These are phyloP conservation scores for Rosa persica DNA, from an alignment of 306 rosid genomes.

Conservation along the genomic window DNA sequence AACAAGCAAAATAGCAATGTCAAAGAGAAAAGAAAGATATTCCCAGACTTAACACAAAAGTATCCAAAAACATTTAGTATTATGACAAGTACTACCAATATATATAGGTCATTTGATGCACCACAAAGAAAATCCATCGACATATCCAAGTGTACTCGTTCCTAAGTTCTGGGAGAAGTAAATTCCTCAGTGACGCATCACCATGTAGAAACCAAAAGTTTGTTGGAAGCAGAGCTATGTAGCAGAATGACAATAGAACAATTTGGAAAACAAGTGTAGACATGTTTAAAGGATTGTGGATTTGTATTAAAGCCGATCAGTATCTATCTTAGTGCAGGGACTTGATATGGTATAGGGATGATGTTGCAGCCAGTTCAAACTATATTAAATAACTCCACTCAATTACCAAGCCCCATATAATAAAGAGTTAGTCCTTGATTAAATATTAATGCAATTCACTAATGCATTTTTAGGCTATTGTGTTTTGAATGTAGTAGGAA, in stretches of 20 bases:
- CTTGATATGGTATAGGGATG: background rate
- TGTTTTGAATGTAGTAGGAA: too few relatives aligned
- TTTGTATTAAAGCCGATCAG: background rate
- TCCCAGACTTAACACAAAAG: background rate
- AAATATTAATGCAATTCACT: too few relatives aligned
- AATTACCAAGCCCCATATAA: too few relatives aligned
- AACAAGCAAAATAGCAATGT: background rate
- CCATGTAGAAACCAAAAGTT: background rate
- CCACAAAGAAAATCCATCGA: background rate
- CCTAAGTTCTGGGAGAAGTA: background rate
- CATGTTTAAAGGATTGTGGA: background rate
- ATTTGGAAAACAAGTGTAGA: background rate
- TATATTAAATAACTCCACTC: too few relatives aligned
- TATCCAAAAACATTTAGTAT: background rate
- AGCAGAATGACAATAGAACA: background rate
- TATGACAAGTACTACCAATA: background rate
- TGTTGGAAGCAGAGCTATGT: background rate
- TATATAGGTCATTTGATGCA: background rate
- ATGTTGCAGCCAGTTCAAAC: too few relatives aligned
- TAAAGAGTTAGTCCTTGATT: too few relatives aligned
- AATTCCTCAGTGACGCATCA: background rate
- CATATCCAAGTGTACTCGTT: background rate
- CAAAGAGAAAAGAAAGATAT: conserved; percentile 2
- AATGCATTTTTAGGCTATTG: too few relatives aligned
- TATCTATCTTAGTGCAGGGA: background rate